Percentiles rank a stretch among this genome's conserved stretches.
Conservation (phyloP, 805 yeast genomes). For the Candida incommunis region DNA sequence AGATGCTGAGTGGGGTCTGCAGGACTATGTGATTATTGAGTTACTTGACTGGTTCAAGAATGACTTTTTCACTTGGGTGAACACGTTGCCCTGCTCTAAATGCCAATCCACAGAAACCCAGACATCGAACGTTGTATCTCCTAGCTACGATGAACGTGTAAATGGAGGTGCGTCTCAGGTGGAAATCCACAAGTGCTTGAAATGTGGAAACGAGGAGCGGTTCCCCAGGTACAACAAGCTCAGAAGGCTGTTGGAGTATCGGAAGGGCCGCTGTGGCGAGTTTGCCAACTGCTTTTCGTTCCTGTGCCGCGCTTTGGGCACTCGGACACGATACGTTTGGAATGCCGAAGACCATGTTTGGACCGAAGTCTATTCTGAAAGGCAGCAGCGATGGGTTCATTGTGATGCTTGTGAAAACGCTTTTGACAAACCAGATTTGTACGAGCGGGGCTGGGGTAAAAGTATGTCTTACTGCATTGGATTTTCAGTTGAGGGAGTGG, state of each 20-base stretch:
- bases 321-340: conserved; percentile 64
- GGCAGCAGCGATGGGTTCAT: conserved; percentile 66
- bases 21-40: conserved; percentile 45
- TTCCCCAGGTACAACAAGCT: conserved; percentile 75
- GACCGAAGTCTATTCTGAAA: conserved; percentile 71
- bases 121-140: conserved; percentile 25
- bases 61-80: conserved; percentile 75
- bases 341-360: conserved; percentile 88
- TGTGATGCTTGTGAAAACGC: conserved; percentile 76
- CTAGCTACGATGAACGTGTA: conserved; percentile 30
- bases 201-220: conserved; percentile 33
- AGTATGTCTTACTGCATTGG: conserved; percentile 82
- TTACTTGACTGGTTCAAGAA: conserved; percentile 56
- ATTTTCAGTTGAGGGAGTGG: conserved; percentile 39
- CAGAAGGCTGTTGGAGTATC: conserved; percentile 39
- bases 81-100: conserved; percentile 42
- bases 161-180: conserved; percentile 37
- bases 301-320: conserved; percentile 50
- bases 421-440: conserved; percentile 66
- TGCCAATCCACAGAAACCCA: conserved; percentile 36
- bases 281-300: conserved; percentile 81
- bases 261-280: conserved; percentile 85
- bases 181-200: conserved; percentile 50
- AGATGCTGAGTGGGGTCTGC: conserved; percentile 25
- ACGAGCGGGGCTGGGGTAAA: conserved; percentile 83